Percentiles rank a stretch among this genome's conserved stretches.
phyloP scores from a whole-genome alignment of 495 filamentous ascomycete genomes.

The Hypomontagnella monticulosa region DNA sequence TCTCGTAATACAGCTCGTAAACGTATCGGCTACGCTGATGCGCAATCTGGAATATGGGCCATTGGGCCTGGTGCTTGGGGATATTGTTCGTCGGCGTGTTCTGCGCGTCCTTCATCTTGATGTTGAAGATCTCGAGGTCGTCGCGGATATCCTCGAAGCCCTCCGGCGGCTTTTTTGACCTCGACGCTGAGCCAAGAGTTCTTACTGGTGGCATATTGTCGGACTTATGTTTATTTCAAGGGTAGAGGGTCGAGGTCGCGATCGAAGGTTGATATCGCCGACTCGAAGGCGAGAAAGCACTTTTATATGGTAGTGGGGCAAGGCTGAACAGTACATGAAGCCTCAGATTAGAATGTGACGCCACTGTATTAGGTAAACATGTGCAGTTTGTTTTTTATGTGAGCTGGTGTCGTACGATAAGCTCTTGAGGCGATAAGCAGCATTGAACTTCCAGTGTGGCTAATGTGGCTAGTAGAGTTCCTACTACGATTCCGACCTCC shows the following conservation, averaged over 20 bases:
- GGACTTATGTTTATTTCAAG: neutral
- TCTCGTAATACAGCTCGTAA: slow-evolving; percentile 98
- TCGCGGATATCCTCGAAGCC: slow-evolving; percentile 98
- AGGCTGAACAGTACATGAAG: slow-evolving; percentile 30
- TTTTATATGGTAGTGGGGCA: slow-evolving; percentile 32
- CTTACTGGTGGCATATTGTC: slow-evolving; percentile 86
- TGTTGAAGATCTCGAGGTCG: slow-evolving; percentile 91
- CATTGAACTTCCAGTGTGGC: neutral
- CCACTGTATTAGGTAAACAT: no score
- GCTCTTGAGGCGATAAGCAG: no score
- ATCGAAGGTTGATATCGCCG: slow-evolving; percentile 2
- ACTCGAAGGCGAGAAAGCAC: slow-evolving; percentile 2
- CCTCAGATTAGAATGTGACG: no score
- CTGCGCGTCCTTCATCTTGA: slow-evolving; percentile 99
- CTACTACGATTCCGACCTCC: neutral
- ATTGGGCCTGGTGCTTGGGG: slow-evolving; percentile 83
- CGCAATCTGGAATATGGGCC: slow-evolving; percentile 97
- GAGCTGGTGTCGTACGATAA: no score
- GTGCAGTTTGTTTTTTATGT: no score
- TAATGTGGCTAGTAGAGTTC: slow-evolving; percentile 21
- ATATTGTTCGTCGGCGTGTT: slow-evolving; percentile 67
- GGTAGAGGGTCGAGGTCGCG: neutral
- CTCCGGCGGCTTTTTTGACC: slow-evolving; percentile 82
- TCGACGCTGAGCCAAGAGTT: slow-evolving; percentile 69
- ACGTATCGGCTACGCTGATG: slow-evolving; percentile 95